These are phyloP conservation scores for Nidularia pulvinata DNA, from an alignment of 768 basidiomycete genomes.

Conservation along the genomic window DNA sequence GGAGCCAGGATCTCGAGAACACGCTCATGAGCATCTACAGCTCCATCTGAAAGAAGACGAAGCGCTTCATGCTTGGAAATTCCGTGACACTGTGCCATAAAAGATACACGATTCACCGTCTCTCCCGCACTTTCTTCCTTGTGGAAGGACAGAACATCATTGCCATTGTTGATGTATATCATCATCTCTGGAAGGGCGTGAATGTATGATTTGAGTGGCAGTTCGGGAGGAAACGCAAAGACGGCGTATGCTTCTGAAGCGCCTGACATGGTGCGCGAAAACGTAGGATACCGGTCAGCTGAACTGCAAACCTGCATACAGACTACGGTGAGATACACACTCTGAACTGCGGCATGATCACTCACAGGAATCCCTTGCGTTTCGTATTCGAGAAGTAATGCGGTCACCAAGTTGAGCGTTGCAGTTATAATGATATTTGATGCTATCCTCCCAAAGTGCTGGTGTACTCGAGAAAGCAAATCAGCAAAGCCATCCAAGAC, in stretches of 20 bases:
- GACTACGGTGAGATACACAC: neutral
- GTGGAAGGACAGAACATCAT: constrained; percentile 36
- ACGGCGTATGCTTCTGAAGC: constrained; percentile 28
- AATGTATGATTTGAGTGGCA: constrained; percentile 24
- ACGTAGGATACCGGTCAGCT: constrained; percentile 14
- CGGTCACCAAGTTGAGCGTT: constrained; percentile 30
- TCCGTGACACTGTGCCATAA: constrained; percentile 17
- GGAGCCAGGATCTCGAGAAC: constrained; percentile 17
- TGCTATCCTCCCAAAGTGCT: constrained; percentile 20
- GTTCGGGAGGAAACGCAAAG: constrained; percentile 28
- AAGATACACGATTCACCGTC: constrained; percentile 28
- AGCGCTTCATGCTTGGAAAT: constrained; percentile 22
- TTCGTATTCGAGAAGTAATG: constrained; percentile 24
- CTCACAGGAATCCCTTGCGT: constrained; percentile 21
- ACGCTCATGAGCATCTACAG: constrained; percentile 15
- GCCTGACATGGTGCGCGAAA: constrained; percentile 25
- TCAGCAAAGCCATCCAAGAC: constrained; percentile 29
- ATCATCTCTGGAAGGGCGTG: neutral
- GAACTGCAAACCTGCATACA: constrained; percentile 4
- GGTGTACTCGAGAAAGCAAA: constrained; percentile 21
- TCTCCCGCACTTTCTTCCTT: constrained; percentile 36
- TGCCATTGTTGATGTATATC: neutral
- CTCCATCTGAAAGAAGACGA: constrained; percentile 16
- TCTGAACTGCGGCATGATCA: neutral
- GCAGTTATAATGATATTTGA: constrained; percentile 32